A percentile compares a stretch with the other conserved stretches of the same genome.
Conservation (phyloP, 805 yeast species). For the Yamadazyma laniorum region DNA sequence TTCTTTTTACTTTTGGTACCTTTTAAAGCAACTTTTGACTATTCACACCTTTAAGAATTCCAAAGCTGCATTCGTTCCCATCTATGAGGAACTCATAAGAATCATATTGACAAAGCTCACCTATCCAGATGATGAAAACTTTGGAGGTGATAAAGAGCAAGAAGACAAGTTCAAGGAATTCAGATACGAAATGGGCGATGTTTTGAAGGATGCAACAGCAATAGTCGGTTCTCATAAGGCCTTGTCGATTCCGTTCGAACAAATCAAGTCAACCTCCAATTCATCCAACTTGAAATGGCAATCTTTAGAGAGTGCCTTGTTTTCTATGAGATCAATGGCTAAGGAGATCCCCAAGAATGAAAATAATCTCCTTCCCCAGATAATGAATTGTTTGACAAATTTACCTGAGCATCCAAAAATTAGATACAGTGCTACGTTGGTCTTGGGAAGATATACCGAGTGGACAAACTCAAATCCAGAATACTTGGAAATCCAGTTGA, state of each 20-base stretch:
- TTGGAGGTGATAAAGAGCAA: conserved; percentile 67
- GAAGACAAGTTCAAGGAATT: conserved; percentile 93
- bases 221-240: conserved; percentile 79
- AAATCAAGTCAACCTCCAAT: conserved; percentile 47
- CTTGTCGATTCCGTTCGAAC: conserved; percentile 64
- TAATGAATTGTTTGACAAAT: conserved; percentile 65
- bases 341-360: conserved; percentile 75
- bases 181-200: conserved; percentile 96
- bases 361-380: conserved; percentile 65
- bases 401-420: conserved; percentile 84
- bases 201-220: conserved; percentile 91
- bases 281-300: conserved; percentile 64
- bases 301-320: conserved; percentile 82
- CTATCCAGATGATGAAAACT: conserved; percentile 58
- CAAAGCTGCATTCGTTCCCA: conserved; percentile 47
- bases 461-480: conserved; percentile 91
- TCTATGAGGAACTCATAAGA: conserved; percentile 56
- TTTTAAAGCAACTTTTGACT: conserved; percentile 67
- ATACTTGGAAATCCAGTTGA: conserved; percentile 74
- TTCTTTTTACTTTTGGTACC: conserved; percentile 91
- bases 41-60: conserved; percentile 58
- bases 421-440: conserved; percentile 89
- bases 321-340: conserved; percentile 91
- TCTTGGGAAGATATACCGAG: conserved; percentile 92
- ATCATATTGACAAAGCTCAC: conserved; percentile 67